Evolutionary conservation across 805 yeast species (phyloP).

Genomic region (Hanseniaspora lachancei): DNA sequence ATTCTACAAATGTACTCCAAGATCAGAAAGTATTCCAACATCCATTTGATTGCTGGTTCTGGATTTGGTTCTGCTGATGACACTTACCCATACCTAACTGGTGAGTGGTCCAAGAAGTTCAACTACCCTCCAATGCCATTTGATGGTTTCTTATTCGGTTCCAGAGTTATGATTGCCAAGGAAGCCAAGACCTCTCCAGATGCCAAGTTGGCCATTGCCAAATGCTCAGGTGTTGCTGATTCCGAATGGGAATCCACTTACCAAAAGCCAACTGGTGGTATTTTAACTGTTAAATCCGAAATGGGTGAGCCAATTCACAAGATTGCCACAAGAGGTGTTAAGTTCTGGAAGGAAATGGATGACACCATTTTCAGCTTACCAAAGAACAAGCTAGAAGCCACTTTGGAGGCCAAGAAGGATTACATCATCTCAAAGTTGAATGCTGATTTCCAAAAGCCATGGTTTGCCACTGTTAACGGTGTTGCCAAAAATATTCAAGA

Average conservation of each 20-base stretch:
- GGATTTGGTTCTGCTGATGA: slow-evolving; percentile 97
- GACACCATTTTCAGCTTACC: slow-evolving; percentile 85
- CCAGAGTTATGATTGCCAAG: slow-evolving; percentile 93
- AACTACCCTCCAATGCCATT: slow-evolving; percentile 98
- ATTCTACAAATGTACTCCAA: slow-evolving; percentile 88
- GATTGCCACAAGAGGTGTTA: slow-evolving; percentile 93
- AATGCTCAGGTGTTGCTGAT: slow-evolving; percentile 83
- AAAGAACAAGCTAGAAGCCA: slow-evolving; percentile 71
- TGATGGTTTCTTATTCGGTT: slow-evolving; percentile 92
- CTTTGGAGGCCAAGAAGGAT: slow-evolving; percentile 69
- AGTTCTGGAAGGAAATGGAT: slow-evolving; percentile 95
- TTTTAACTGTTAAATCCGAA: slow-evolving; percentile 89
- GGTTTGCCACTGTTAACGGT: slow-evolving; percentile 69
- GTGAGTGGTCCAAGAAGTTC: slow-evolving; percentile 82
- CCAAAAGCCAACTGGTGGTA: slow-evolving; percentile 92
- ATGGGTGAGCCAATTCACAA: slow-evolving; percentile 99
- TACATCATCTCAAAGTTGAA: slow-evolving; percentile 75
- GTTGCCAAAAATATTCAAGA: slow-evolving; percentile 85
- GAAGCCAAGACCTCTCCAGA: slow-evolving; percentile 90
- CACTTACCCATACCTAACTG: slow-evolving; percentile 93
- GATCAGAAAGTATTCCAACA: slow-evolving; percentile 83
- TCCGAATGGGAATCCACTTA: slow-evolving; percentile 85
- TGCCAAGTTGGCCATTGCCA: slow-evolving; percentile 84
- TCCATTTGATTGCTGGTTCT: slow-evolving; percentile 88
- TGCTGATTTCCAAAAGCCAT: slow-evolving; percentile 93